These are phyloP conservation scores for Talaromyces sp. DNA, from an alignment of 2,329 filamentous ascomycete genomes.

Conservation along the genomic window DNA sequence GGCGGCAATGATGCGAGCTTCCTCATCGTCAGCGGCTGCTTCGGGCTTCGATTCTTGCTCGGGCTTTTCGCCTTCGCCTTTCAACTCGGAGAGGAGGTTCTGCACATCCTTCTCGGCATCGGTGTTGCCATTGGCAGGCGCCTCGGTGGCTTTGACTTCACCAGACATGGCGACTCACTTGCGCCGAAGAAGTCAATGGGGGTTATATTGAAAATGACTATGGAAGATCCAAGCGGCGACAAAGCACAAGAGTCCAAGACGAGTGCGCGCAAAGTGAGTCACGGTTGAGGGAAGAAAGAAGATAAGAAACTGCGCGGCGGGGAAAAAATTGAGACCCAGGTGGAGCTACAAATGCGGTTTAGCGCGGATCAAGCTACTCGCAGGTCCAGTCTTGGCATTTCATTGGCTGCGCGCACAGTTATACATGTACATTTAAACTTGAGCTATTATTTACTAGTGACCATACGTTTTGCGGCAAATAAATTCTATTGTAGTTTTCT, in stretches of 20 bases:
- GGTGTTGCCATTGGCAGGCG: slow-evolving; percentile 28
- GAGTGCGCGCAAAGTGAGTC: not conserved
- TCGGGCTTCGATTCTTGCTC: not conserved
- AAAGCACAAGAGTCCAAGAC: not conserved
- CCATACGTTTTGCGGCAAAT: too few species aligned
- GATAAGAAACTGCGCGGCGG: slow-evolving; percentile 13
- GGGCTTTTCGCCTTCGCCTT: slow-evolving; percentile 30
- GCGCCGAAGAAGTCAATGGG: slow-evolving; percentile 7
- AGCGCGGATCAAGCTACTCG: slow-evolving; percentile 1
- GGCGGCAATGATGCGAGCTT: slow-evolving; percentile 34
- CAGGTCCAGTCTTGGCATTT: not conserved
- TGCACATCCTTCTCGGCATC: slow-evolving; percentile 45
- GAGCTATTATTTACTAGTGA: not conserved
- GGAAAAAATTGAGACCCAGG: slow-evolving; percentile 9
- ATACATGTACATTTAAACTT: not conserved
- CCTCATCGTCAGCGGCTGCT: slow-evolving; percentile 16
- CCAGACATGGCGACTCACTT: slow-evolving; percentile 27
- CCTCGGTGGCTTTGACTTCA: slow-evolving; percentile 30
- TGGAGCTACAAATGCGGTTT: slow-evolving; percentile 8
- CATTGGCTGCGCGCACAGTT: not conserved
- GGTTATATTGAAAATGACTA: not conserved
- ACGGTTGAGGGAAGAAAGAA: slow-evolving; percentile 1
- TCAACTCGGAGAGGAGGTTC: slow-evolving; percentile 42
- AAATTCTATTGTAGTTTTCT: not conserved
- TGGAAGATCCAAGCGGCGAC: not conserved